phyloP scores from a whole-genome alignment of 495 filamentous ascomycete species.

The Penicillium arizonense region DNA sequence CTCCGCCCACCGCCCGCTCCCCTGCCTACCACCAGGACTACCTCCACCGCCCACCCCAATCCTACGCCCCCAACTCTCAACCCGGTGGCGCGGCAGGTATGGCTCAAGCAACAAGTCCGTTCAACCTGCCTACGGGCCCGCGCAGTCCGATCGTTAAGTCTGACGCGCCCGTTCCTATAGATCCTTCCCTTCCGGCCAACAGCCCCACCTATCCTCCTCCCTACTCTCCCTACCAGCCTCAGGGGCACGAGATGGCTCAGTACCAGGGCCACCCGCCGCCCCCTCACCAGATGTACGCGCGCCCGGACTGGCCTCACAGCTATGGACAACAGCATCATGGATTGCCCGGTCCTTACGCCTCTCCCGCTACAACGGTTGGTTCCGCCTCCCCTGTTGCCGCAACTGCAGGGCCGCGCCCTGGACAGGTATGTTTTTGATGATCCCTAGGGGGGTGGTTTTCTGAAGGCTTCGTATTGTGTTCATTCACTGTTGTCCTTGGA shows the following conservation, averaged over 20 bases:
- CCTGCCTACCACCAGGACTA: conserved; percentile 78
- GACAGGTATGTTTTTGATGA: conserved; percentile 67
- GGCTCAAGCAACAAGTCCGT: conserved; percentile 98
- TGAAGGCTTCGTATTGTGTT: conserved; percentile 25
- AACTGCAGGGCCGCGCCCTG: conserved; percentile 60
- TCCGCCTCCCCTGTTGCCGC: conserved; percentile 53
- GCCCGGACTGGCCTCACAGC: conserved; percentile 78
- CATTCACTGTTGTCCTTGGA: conserved; percentile 33
- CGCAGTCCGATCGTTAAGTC: conserved; percentile 72
- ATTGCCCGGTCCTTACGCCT: conserved; percentile 61
- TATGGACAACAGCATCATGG: conserved; percentile 65
- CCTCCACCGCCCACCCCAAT: conserved; percentile 55
- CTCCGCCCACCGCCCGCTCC: conserved; percentile 64
- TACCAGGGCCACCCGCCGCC: conserved; percentile 56
- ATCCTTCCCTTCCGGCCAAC: conserved; percentile 92
- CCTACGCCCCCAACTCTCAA: conserved; percentile 72
- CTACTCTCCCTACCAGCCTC: conserved; percentile 84
- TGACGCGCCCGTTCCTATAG: conserved; percentile 97
- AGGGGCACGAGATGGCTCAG: conserved; percentile 77
- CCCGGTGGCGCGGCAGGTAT: conserved; percentile 81
- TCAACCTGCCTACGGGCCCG: conserved; percentile 68
- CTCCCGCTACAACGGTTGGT: conserved; percentile 59
- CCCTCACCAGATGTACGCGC: conserved; percentile 68
- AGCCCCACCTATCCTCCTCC: conserved; percentile 86
- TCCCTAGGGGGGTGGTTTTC: conserved; percentile 26